A percentile compares a stretch with the other conserved stretches of the same genome.
These are phyloP conservation scores for Myxozyma neglecta DNA, from an alignment of 805 yeast genomes.

Conservation along the genomic window DNA sequence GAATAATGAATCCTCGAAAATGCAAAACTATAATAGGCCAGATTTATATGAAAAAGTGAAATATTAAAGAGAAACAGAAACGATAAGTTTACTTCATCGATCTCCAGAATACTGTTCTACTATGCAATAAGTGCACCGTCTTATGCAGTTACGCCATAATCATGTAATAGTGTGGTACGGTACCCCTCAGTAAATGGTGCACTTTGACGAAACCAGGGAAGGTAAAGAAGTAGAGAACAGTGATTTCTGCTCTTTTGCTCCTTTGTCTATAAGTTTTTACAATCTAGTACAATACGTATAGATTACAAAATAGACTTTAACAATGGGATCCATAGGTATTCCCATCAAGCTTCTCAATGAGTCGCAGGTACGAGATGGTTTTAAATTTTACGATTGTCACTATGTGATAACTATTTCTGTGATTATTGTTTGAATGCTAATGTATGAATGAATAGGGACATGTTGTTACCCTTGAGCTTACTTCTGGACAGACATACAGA, in stretches of 20 bases:
- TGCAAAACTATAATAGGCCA: no score
- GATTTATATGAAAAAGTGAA: no score
- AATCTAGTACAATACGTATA: not conserved
- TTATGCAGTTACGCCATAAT: not conserved
- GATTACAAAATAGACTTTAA: not conserved
- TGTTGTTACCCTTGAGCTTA: constrained; percentile 74
- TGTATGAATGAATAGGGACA: constrained; percentile 61
- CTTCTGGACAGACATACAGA: constrained; percentile 81
- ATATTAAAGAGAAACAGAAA: no score
- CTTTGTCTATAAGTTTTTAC: not conserved
- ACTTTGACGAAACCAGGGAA: not conserved
- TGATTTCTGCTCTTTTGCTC: not conserved
- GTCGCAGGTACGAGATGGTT: constrained; percentile 52
- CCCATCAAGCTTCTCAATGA: constrained; percentile 87
- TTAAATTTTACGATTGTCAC: not conserved
- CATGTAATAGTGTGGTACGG: not conserved
- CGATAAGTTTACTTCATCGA: no score
- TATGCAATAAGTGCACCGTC: no score
- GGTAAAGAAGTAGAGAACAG: not conserved
- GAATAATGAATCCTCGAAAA: no score
- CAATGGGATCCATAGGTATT: constrained; percentile 66
- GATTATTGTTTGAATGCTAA: not conserved
- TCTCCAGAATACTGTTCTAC: no score
- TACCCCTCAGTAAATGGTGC: not conserved
- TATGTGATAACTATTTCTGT: no score